Evolutionary conservation across 345 rosid species (phyloP), one percentile per base, ranked within the genome.

Genomic region (Citrus reticulata): DNA sequence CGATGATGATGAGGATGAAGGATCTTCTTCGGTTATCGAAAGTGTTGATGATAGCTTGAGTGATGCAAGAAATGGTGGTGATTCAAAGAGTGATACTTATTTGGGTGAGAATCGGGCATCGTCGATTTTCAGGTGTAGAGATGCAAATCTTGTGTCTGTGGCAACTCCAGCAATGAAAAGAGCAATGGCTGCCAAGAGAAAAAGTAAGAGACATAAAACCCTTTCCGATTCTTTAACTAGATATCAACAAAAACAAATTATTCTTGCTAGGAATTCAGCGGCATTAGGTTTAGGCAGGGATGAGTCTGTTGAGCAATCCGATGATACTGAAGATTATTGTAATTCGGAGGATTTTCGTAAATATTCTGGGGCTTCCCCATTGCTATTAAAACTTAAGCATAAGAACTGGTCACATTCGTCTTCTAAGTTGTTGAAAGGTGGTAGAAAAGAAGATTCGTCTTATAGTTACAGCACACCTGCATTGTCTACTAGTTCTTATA

Each of bases 401-500:
- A 90, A 87, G 89, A 87, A 89, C 76, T 87, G 91, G 91, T 76
- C 94, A 7, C 86, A 82, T 79, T 83, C 98, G 27, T 85, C 95
- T 0, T 81, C 93, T 77, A 90, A 82, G 57, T 80, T 93, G 24
- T 67, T 93, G 83, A 92, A 83, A 78, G 73, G 65, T 37, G 80
- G 82, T 73, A 79, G 85, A 69, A 90, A 88, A 79, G 98, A 89
- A 72, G 97, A 90, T 81, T 90, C 95, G 40, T 92, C 98, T 29
- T 92, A 89, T 80, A 84, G 90, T 73, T 88, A 89, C 72, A 90
- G 94, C 76, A 92, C 99, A n/a, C 98, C 99, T 4, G 94, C 97
- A 67, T 83, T 96, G 67, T 96, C 98, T 0, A 82, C 95, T 57
- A 88, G 97, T 78, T 94, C 99, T n/a, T 94, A 83, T 69, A 91